Evolutionary conservation across 2,329 filamentous ascomycete genomes (phyloP).

Genomic region (Ascochyta viciae-villosae): DNA sequence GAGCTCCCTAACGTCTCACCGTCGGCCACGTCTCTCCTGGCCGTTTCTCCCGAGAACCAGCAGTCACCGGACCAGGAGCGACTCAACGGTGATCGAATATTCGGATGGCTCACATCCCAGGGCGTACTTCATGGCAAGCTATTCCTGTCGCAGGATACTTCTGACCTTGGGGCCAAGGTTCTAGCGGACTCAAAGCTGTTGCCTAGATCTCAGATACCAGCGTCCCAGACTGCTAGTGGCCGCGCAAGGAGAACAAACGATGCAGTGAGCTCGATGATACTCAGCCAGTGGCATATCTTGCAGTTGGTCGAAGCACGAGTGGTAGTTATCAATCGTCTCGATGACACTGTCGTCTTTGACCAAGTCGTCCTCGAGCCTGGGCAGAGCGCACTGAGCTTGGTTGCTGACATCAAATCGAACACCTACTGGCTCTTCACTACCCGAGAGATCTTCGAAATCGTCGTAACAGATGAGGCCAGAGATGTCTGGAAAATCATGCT

Average conservation of each 20-base stretch:
- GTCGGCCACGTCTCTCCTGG: constrained; percentile 70
- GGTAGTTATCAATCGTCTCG: constrained; percentile 85
- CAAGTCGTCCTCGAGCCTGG: constrained; percentile 83
- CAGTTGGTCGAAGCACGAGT: constrained; percentile 82
- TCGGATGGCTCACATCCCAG: constrained; percentile 88
- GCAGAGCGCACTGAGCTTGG: constrained; percentile 81
- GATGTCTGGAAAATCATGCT: constrained; percentile 97
- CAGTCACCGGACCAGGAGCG: constrained; percentile 61
- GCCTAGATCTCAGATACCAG: constrained; percentile 74
- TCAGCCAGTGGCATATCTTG: constrained; percentile 94
- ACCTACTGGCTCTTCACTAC: constrained; percentile 97
- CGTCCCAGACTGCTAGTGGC: constrained; percentile 69
- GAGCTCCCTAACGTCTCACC: constrained; percentile 70
- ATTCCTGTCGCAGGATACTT: constrained; percentile 64
- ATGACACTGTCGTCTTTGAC: constrained; percentile 84
- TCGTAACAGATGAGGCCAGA: constrained; percentile 86
- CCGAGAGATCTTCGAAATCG: constrained; percentile 91
- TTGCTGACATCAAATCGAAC: constrained; percentile 90
- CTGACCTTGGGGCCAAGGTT: constrained; percentile 74
- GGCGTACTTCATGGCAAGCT: constrained; percentile 89
- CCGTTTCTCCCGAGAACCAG: constrained; percentile 75
- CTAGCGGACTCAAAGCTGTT: constrained; percentile 82
- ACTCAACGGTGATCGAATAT: constrained; percentile 71
- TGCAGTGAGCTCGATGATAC: constrained; percentile 76
- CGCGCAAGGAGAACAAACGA: constrained; percentile 72